Evolutionary conservation across 163 green algal species (phyloP), one percentile per base, ranked within the genome.

Genomic region (Scenedesmus sp.): DNA sequence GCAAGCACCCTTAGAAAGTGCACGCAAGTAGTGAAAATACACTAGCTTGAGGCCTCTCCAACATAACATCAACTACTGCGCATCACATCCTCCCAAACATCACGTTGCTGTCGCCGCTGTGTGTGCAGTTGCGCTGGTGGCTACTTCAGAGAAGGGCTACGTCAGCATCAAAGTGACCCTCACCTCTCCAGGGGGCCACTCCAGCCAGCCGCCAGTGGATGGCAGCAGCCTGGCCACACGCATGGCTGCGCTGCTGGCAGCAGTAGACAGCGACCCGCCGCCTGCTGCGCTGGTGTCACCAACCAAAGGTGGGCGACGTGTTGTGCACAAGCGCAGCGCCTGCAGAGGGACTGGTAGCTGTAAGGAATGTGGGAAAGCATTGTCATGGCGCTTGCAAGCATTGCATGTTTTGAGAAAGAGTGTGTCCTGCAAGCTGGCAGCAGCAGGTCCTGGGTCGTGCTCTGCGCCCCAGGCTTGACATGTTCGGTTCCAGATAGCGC

Each of bases 61-160:
- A 46, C 34, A 46, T 46, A 46, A 46, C 34, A 46, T 46, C 34
- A 46, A 46, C 34, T 46, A 46, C 34, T 46, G 34, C 34, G 34
- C 34, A 46, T 46, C 34, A 46, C 34, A 46, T 46, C 34, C 34
- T 46, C 34, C 34, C 34, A 46, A 46, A 46, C 34, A 46, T 46
- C 34, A 46, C 34, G 34, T 46, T 26, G 23, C 23, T 15, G 4
- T 52, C 23, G 4, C 6, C 13, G 23, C 67, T 20, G 3, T 52
- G 23, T 79, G 70, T 79, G 93, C 94, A 2, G 56, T 97, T 10
- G 94, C 94, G 1, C 74, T 96, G 6, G 88, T 96, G 54, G 93
- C 91, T 26, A 95, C 90, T 2, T 94, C 94, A 59, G 95, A 97
- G 88, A 96, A 97, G 94, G 93, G 89, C 15, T 95, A 92, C 52